Evolutionary conservation across 2,329 filamentous ascomycete species (phyloP).

Genomic region (Westerdykella aurantiaca): DNA sequence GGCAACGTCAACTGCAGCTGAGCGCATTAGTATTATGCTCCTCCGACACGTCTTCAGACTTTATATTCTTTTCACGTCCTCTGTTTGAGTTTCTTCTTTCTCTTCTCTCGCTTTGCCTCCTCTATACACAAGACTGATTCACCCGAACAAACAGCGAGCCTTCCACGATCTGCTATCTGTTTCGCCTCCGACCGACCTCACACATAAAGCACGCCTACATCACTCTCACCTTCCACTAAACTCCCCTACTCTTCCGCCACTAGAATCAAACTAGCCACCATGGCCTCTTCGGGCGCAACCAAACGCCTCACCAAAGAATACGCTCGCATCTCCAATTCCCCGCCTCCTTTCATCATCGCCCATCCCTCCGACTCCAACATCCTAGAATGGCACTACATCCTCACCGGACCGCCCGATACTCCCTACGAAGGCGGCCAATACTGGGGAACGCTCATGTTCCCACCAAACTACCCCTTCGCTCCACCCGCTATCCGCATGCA

Average conservation of each 20-base stretch:
- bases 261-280: constrained; percentile 10
- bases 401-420: constrained; percentile 88
- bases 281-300: constrained; percentile 39
- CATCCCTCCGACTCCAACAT: constrained; percentile 90
- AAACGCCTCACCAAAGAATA: constrained; percentile 57
- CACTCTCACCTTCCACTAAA: background rate
- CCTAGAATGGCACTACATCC: constrained; percentile 92
- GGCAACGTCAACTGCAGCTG: no score
- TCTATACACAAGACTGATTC: no score
- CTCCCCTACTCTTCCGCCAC: background rate
- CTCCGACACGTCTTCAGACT: no score
- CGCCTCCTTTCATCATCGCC: constrained; percentile 81
- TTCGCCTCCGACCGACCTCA: background rate
- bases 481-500: constrained; percentile 98
- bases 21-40: no score
- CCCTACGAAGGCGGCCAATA: constrained; percentile 95
- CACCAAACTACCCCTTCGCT: constrained; percentile 93
- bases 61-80: no score
- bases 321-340: constrained; percentile 62
- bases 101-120: no score
- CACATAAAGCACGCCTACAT: background rate
- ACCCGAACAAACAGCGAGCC: background rate
- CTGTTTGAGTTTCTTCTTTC: no score
- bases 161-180: background rate
- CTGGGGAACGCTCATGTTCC: constrained; percentile 95